A percentile compares a stretch with the other conserved stretches of the same genome.
Conservation (phyloP, 345 rosid genomes). For the Fremontodendron californicum region DNA sequence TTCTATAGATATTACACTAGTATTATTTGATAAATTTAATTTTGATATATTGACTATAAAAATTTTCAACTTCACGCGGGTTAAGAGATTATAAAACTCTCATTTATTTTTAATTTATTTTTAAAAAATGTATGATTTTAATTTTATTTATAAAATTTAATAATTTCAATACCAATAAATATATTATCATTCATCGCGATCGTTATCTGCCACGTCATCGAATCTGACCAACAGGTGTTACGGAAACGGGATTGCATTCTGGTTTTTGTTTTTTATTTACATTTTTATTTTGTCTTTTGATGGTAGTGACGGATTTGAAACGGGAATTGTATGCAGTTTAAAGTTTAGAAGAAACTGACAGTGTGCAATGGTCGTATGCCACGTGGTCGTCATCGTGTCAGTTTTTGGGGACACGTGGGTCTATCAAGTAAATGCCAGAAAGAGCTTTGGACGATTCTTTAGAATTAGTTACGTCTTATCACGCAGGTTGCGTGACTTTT, state of each 20-base stretch:
- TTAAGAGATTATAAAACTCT: no score
- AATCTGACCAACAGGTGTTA: background rate
- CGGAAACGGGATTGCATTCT: constrained; percentile 10
- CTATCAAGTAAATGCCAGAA: background rate
- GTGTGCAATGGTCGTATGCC: background rate
- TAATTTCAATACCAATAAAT: no score
- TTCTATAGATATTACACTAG: no score
- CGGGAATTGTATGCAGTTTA: background rate
- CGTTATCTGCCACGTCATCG: background rate
- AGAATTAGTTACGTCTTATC: constrained; percentile 26
- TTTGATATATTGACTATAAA: no score
- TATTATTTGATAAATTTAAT: no score
- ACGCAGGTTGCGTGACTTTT: constrained; percentile 31
- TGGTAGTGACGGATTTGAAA: constrained; percentile 16
- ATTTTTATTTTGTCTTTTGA: background rate
- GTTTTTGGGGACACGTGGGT: constrained; percentile 9
- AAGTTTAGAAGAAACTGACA: background rate
- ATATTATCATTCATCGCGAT: background rate
- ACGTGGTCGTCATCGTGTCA: background rate
- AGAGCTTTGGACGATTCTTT: constrained; percentile 12
- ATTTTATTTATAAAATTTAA: no score
- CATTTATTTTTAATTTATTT: no score
- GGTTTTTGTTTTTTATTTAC: background rate
- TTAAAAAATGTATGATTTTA: no score
- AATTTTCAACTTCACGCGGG: no score